Evolutionary conservation across 2,329 filamentous ascomycete species (phyloP), one percentile per base, ranked within the genome.

Genomic region (Curvularia eragrostidis): DNA sequence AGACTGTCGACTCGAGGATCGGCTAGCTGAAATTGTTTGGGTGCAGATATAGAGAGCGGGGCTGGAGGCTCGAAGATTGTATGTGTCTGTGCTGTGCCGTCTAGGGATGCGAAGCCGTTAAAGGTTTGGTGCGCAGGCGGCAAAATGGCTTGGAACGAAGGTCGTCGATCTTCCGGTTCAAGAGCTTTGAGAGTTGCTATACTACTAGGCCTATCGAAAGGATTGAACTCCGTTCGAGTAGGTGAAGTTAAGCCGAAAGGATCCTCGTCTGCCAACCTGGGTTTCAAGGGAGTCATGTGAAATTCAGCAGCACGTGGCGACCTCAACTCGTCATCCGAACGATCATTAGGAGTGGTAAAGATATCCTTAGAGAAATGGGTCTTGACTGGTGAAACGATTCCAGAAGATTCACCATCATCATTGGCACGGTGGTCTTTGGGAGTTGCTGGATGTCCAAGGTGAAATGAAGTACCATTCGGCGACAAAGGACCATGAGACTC

Each of bases 191-290:
- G 58, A 26, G 61, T 59, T 18, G 64, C 49, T 9, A 71, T 46
- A 9, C 51, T 65, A 8, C 51, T 65, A 4, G 59, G 52, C 13
- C 58, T 52, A 10, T 68, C 71, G 43, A 76, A 75, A 15, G 67
- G 61, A 53, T 67, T 70, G 56, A 80, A 81, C 18, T 81, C 79
- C 24, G 77, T 78, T 38, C 75, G 70, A 9, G 75, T 79, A 15
- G 77, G 77, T 39, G 76, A 78, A 26, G 76, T 72, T 13, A 78
- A 34, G 5, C 75, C 75, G 43, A 74, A 78, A 1, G 74, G 71
- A 66, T 76, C 75, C 12, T 73, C 73, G 38, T 75, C 73, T 41
- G 63, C 67, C n/a, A 63, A 46, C 34, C 61, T 67, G 10, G 71
- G 73, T 47, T 70, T 73, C 36, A 77, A 55, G 5, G 74, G 73